phyloP scores from a whole-genome alignment of 306 rosid species.

The Medicago arabica region DNA sequence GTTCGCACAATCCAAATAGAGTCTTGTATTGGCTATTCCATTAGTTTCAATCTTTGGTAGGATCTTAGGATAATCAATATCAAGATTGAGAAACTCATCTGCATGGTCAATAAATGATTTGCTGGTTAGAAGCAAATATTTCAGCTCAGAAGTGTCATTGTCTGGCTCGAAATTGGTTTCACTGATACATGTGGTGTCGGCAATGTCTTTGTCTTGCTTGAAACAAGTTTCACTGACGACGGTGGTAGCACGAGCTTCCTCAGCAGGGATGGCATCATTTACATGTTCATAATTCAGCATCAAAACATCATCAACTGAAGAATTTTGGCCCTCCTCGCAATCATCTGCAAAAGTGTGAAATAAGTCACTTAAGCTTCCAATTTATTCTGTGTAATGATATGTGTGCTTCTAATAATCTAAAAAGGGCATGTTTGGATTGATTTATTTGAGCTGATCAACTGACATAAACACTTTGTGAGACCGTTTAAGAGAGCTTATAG shows the following conservation, averaged over 20 bases:
- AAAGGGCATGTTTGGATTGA: background rate
- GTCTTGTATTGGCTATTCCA: slow-evolving; percentile 44
- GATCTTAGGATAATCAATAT: slow-evolving; percentile 46
- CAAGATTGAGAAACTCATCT: slow-evolving; percentile 65
- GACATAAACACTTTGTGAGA: background rate
- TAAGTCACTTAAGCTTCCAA: slow-evolving; percentile 1
- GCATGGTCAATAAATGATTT: slow-evolving; percentile 69
- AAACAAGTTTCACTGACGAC: slow-evolving; percentile 18
- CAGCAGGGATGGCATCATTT: slow-evolving; percentile 34
- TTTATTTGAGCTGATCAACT: too few relatives aligned
- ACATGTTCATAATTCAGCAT: slow-evolving; percentile 43
- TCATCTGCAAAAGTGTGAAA: slow-evolving; percentile 53
- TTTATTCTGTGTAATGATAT: background rate
- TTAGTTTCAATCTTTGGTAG: slow-evolving; percentile 41
- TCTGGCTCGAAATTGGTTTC: slow-evolving; percentile 26
- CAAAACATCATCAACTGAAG: slow-evolving; percentile 40
- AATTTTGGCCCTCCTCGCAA: slow-evolving; percentile 42
- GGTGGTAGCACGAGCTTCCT: slow-evolving; percentile 43
- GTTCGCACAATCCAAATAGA: slow-evolving; percentile 68
- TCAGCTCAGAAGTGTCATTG: slow-evolving; percentile 43
- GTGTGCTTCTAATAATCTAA: background rate
- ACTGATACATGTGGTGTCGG: slow-evolving; percentile 10
- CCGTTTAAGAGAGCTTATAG: background rate
- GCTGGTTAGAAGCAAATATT: slow-evolving; percentile 61
- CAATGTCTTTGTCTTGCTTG: slow-evolving; percentile 24